Evolutionary conservation across 1,284 basidiomycete genomes (phyloP).

Genomic region (Cryptococcus sp.): DNA sequence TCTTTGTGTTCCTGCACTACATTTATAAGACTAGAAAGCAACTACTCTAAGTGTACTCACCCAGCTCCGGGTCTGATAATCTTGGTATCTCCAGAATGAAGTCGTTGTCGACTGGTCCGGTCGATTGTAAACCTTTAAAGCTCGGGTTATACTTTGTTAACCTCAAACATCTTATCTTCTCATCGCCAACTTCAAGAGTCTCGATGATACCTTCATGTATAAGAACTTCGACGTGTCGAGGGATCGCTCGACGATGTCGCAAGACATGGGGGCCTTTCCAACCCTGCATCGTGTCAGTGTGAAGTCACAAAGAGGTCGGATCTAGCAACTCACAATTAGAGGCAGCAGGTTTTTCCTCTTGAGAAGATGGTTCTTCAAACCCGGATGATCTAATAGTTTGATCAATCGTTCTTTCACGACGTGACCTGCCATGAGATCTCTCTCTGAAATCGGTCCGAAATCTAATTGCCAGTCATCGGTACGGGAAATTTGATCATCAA

Average conservation of each 20-base stretch:
- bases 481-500: background rate
- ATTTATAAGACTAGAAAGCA: no score
- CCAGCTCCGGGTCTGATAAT: no score
- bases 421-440: conserved; percentile 32
- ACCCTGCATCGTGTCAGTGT: conserved; percentile 16
- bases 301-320: background rate
- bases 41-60: no score
- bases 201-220: conserved; percentile 30
- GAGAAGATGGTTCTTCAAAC: conserved; percentile 37
- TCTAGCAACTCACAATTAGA: conserved; percentile 19
- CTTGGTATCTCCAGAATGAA: background rate
- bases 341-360: conserved; percentile 25
- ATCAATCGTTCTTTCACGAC: conserved; percentile 34
- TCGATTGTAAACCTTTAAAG: background rate
- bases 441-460: conserved; percentile 28
- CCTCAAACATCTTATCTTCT: conserved; percentile 26
- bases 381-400: conserved; percentile 34
- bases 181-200: conserved; percentile 27
- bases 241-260: conserved; percentile 28
- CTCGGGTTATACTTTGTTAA: conserved; percentile 40
- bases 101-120: background rate
- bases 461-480: conserved; percentile 17
- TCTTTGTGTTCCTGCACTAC: background rate
- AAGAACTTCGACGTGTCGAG: conserved; percentile 24
- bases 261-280: conserved; percentile 12